Percentiles rank a stretch among this genome's conserved stretches.
These are phyloP conservation scores for Flaveria trinervia DNA, from an alignment of 129 eudicot genomes.

Conservation along the genomic window DNA sequence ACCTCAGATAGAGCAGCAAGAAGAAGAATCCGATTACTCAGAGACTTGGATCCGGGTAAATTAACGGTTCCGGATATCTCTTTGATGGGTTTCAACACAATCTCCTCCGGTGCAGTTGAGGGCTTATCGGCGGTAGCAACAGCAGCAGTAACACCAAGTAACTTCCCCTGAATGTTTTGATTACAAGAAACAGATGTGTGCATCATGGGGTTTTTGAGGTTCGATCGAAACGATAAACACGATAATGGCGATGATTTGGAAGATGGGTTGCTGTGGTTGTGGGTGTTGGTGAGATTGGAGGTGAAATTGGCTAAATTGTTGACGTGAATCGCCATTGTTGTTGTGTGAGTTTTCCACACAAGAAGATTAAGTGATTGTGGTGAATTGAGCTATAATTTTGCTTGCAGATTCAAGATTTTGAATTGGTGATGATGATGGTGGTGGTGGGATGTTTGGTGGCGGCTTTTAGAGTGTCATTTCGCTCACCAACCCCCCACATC, in stretches of 20 bases:
- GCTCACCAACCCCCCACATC: constrained; percentile 38
- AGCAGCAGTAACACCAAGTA: constrained; percentile 50
- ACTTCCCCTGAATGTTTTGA: constrained; percentile 16
- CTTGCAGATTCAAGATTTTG: constrained; percentile 8
- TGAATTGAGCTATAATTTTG: neutral
- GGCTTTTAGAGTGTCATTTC: constrained; percentile 41
- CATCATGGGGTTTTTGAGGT: constrained; percentile 38
- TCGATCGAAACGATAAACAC: constrained; percentile 49
- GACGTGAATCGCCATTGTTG: constrained; percentile 35
- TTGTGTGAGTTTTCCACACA: neutral
- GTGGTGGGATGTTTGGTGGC: constrained; percentile 35
- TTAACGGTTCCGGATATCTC: constrained; percentile 82
- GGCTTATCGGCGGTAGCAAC: constrained; percentile 76
- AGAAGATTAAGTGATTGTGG: neutral
- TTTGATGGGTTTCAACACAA: constrained; percentile 88
- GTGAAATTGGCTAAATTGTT: constrained; percentile 34
- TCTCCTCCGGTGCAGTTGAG: constrained; percentile 72
- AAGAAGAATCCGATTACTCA: constrained; percentile 86
- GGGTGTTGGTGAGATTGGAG: constrained; percentile 24
- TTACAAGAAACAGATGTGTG: constrained; percentile 34
- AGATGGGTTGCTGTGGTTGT: constrained; percentile 19
- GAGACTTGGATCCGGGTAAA: constrained; percentile 90
- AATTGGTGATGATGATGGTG: constrained; percentile 5
- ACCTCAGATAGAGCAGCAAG: constrained; percentile 94
- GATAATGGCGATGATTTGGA: constrained; percentile 39